A percentile compares a stretch with the other conserved stretches of the same genome.
phyloP scores from a whole-genome alignment of 306 rosid genomes.

The Carpinus fangiana region DNA sequence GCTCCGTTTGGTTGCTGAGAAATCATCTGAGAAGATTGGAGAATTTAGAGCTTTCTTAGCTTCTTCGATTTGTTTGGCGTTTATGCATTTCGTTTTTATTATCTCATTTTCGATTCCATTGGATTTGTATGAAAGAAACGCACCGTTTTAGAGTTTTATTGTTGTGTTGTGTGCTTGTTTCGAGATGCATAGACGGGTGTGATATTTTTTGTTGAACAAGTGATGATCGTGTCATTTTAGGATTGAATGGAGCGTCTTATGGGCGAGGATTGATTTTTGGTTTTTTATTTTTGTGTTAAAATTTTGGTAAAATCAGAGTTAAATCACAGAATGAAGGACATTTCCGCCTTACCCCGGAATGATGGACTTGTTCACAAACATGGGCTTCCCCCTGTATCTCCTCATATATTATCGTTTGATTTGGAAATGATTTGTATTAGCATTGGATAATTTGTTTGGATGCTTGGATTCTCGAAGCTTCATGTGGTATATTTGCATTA shows the following conservation, averaged over 20 bases:
- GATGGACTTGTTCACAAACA: too few relatives aligned
- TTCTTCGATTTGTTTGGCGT: slow-evolving; percentile 3
- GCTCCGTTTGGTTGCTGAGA: slow-evolving; percentile 35
- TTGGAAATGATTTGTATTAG: too few relatives aligned
- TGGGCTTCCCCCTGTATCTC: too few relatives aligned
- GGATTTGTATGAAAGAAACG: not conserved
- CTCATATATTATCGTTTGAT: too few relatives aligned
- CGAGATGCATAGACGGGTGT: slow-evolving; percentile 16
- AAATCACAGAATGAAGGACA: too few relatives aligned
- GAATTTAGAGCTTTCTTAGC: not conserved
- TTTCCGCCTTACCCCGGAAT: too few relatives aligned
- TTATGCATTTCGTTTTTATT: not conserved
- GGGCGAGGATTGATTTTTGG: not conserved
- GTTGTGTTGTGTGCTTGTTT: slow-evolving; percentile 6
- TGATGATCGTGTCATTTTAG: slow-evolving; percentile 15
- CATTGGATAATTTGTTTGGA: too few relatives aligned
- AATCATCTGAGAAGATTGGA: slow-evolving; percentile 9
- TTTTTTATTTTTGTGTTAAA: not conserved
- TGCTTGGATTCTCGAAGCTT: too few relatives aligned
- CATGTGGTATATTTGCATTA: too few relatives aligned
- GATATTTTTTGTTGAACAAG: not conserved
- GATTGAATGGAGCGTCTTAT: slow-evolving; percentile 7
- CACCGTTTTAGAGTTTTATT: not conserved
- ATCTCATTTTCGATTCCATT: not conserved
- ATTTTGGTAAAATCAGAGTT: slow-evolving; percentile 3